Percentiles rank a stretch among this genome's conserved stretches.
These are phyloP conservation scores for Oryza rufipogon DNA, from an alignment of 176 grass and related monocot species.

Conservation along the genomic window DNA sequence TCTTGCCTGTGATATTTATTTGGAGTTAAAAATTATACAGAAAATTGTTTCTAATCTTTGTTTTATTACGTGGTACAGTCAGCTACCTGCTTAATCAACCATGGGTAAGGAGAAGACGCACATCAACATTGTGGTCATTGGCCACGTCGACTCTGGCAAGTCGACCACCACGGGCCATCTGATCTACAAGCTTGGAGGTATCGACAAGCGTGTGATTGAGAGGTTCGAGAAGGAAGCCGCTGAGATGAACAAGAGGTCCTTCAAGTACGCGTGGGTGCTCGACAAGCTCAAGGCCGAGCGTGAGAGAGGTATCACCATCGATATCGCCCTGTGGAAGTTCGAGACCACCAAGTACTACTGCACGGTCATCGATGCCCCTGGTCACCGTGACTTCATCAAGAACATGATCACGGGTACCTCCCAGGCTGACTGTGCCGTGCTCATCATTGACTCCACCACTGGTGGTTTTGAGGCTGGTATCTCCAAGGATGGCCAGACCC, in stretches of 20 bases:
- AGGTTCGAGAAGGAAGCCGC: constrained; percentile 74
- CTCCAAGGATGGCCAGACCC: constrained; percentile 82
- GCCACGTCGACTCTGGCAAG: constrained; percentile 83
- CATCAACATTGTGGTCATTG: constrained; percentile 65
- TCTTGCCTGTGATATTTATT: neutral
- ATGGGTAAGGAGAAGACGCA: constrained; percentile 71
- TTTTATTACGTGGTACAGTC: neutral
- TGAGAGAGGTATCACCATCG: constrained; percentile 82
- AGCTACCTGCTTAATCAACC: neutral
- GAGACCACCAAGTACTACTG: constrained; percentile 85
- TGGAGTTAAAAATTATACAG: no score
- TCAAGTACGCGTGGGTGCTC: constrained; percentile 89
- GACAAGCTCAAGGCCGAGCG: constrained; percentile 93
- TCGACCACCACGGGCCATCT: constrained; percentile 87
- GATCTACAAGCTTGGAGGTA: constrained; percentile 92
- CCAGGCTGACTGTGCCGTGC: constrained; percentile 81
- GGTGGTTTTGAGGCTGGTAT: constrained; percentile 94
- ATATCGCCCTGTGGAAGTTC: constrained; percentile 81
- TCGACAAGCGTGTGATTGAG: constrained; percentile 92
- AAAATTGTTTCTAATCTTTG: neutral
- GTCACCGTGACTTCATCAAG: constrained; percentile 88
- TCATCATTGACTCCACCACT: constrained; percentile 86
- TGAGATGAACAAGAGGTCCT: constrained; percentile 84
- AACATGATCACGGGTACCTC: constrained; percentile 92
- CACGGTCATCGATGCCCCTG: constrained; percentile 82